Base-by-base conservation (phyloP, 2,329 filamentous ascomycete genomes). In the Fusarium sacchari region DNA sequence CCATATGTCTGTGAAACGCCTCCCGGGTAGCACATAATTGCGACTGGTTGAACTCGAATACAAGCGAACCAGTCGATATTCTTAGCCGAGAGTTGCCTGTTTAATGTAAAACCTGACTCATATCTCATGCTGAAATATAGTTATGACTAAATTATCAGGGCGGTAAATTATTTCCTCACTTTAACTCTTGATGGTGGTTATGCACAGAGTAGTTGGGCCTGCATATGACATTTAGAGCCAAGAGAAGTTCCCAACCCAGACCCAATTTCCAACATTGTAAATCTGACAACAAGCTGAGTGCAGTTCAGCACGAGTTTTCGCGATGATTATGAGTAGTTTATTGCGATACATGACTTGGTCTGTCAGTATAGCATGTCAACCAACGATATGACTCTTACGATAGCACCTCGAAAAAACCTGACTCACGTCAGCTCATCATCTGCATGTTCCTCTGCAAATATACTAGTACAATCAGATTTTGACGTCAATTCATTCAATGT, bases 1-100 rank as follows among this genome's bases (percentile, higher is more conserved):
- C n/a, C n/a, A n/a, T n/a, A n/a, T 61, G n/a, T 60, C 49, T 63
- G 75, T 72, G 72, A 60, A 68, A 76, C 65, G 46, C 47, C 49
- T 64, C 55, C 64, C 59, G 64, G 62, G 75, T 76, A 67, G 64
- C 65, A 75, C 72, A 18, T 46, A 61, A 49, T 56, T 60, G 60
- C 66, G 66, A 70, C 67, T 77, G 69, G 71, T 43, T 67, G 55
- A 42, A 50, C 47, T 60, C 44, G 43, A 60, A 58, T 34, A 69
- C 50, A 60, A 49, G 46, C 56, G 55, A 66, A 59, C 40, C 64
- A 61, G 40, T 46, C 14, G 14, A 47, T 58, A 30, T 26, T 44
- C 46, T 40, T 64, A 56, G 50, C 50, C 42, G 56, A 70, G 44
- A 37, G 42, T 40, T 72, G 50, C 40, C 37, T 69, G 46, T 20